Conservation (phyloP, 2,329 filamentous ascomycete genomes). For the Blastomyces percursus region DNA sequence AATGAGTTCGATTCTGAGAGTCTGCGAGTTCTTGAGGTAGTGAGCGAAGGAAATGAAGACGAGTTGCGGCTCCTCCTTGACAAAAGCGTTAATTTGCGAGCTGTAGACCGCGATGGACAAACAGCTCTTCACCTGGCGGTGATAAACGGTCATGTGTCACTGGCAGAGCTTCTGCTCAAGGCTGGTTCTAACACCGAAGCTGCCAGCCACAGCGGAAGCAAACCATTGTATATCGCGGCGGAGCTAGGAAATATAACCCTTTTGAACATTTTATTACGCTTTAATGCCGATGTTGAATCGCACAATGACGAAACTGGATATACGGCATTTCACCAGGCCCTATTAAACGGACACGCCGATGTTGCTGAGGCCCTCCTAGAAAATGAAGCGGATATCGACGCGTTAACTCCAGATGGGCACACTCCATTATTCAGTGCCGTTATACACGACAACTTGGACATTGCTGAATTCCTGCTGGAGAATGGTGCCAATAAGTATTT, state of each 20-base stretch:
- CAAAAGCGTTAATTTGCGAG: constrained; percentile 1
- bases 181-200: not conserved
- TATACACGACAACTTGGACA: constrained; percentile 3
- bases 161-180: constrained; percentile 1
- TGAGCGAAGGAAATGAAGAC: not conserved
- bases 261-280: not conserved
- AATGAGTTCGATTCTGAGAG: not conserved
- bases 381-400: constrained; percentile 4
- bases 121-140: constrained; percentile 6
- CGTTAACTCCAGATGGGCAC: not conserved
- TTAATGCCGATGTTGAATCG: constrained; percentile 5
- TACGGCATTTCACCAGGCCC: constrained; percentile 3
- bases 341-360: not conserved
- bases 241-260: not conserved
- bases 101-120: not conserved
- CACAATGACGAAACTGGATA: not conserved
- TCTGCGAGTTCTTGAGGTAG: constrained; percentile 1
- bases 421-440: constrained; percentile 7
- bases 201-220: not conserved
- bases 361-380: constrained; percentile 1
- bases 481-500: constrained; percentile 10
- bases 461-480: constrained; percentile 6
- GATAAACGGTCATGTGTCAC: not conserved
- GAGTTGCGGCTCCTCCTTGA: not conserved
- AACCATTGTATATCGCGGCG: constrained; percentile 3